These are phyloP conservation scores for Coemansia sp. DNA, from an alignment of 371 early-diverging fungal species.

Conservation along the genomic window DNA sequence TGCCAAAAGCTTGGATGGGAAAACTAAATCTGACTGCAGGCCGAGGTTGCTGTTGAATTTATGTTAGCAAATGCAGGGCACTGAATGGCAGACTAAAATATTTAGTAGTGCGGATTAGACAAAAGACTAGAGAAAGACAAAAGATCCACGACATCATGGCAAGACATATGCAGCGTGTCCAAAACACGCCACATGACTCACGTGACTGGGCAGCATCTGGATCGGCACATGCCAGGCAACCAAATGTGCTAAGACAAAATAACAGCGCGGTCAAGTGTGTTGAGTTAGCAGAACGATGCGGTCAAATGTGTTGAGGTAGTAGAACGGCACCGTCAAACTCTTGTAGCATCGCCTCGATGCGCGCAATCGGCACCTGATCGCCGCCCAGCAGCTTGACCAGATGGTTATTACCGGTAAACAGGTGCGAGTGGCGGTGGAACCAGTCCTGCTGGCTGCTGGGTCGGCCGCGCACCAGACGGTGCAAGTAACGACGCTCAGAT, in stretches of 20 bases:
- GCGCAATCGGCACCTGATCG: conserved; percentile 27
- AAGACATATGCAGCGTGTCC: neutral
- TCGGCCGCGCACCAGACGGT: conserved; percentile 23
- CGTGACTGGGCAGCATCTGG: neutral
- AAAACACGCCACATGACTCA: conserved; percentile 8
- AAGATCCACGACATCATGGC: too few species aligned
- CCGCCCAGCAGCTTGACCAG: conserved; percentile 39
- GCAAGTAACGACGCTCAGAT: conserved; percentile 36
- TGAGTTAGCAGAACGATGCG: too few species aligned
- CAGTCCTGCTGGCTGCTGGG: conserved; percentile 37
- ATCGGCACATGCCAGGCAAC: neutral
- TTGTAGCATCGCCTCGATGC: conserved; percentile 29
- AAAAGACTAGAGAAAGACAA: too few species aligned
- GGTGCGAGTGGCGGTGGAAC: conserved; percentile 43
- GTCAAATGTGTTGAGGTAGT: too few species aligned
- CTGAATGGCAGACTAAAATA: neutral
- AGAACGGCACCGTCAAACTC: conserved; percentile 23
- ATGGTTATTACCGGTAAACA: conserved; percentile 50
- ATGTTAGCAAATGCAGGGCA: neutral
- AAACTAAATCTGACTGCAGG: neutral
- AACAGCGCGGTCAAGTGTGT: too few species aligned
- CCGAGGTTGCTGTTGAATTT: neutral
- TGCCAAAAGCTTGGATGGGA: neutral
- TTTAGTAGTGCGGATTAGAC: neutral
- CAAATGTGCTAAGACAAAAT: conserved; percentile 31